These are phyloP conservation scores for Xerocomus minutiporus DNA, from an alignment of 1,284 basidiomycete species.

Conservation along the genomic window DNA sequence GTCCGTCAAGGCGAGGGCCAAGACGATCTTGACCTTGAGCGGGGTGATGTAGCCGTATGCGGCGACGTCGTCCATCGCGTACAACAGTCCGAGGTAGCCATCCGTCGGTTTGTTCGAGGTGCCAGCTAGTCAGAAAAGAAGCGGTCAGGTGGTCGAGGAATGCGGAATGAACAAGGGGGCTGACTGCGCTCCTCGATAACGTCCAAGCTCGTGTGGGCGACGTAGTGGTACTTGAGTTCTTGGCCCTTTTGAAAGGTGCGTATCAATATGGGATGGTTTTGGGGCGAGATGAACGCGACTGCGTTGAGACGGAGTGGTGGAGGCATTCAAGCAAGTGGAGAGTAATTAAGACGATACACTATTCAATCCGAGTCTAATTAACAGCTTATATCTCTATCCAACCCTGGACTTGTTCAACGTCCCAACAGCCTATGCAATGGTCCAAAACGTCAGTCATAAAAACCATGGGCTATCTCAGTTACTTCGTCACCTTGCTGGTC, in stretches of 20 bases:
- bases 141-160: not conserved
- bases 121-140: constrained; percentile 35
- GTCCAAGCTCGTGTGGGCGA: constrained; percentile 74
- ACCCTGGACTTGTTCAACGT: constrained; percentile 12
- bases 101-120: constrained; percentile 56
- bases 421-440: constrained; percentile 13
- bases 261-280: constrained; percentile 75
- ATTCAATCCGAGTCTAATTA: not conserved
- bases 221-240: constrained; percentile 77
- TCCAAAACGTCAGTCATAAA: constrained; percentile 3
- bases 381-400: not conserved
- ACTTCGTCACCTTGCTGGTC: constrained; percentile 50
- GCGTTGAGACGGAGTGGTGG: constrained; percentile 65
- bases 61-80: constrained; percentile 76
- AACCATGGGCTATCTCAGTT: not conserved
- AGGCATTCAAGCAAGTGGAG: constrained; percentile 38
- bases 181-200: constrained; percentile 68
- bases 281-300: constrained; percentile 74
- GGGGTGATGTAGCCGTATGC: constrained; percentile 83
- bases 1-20: constrained; percentile 72
- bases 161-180: constrained; percentile 8
- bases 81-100: constrained; percentile 73
- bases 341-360: not conserved
- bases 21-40: constrained; percentile 73
- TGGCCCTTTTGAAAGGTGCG: constrained; percentile 65